Evolutionary conservation across 192 early-diverging fungal species (phyloP), one percentile per base, ranked within the genome.

Genomic region (Radiomyces spectabilis): DNA sequence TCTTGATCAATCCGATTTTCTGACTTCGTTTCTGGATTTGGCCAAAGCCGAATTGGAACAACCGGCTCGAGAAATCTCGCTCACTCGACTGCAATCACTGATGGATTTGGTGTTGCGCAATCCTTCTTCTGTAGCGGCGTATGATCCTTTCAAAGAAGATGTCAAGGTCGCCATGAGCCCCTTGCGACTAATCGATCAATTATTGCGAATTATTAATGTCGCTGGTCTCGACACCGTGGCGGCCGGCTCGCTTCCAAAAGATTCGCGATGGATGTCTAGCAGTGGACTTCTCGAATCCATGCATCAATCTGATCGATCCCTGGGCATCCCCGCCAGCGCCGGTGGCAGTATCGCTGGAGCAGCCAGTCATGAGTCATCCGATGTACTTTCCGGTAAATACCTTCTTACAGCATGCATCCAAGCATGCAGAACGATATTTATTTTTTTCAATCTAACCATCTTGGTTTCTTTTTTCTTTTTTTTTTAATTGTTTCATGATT

Each of bases 21-120:
- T 99, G 39, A 89, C 84, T 1, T 93, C 94, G 37, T 99, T 99
- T 63, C 59, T 99, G 38, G 97, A 99, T 61, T 70, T 97, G 27
- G 92, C 92, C 12, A 73, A 74, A 16, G 69, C 63, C 12, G 88
- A 95, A 55, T 61, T 95, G n/a, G 78, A 83, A 35, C 77, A 83
- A 30, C 87, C 91, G 8, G 72, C 78, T 24, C 64, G 65, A 19
- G 75, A 87, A 5, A 83, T 95, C 5, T 72, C 82, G 2, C 33
- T 88, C 4, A 84, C 79, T 1, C 82, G 85, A 22, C 66, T 99
- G 9, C 85, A 86, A 59, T 87, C 89, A 3, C 75, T 95, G 6
- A 68, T 97, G 52, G 97, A 99, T 53, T 68, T 95, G 3, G 87
- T 86, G 1, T 63, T 97, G 22, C 87, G 91, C 5, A 93, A 90